A percentile compares a stretch with the other conserved stretches of the same genome.
phyloP scores from a whole-genome alignment of 495 filamentous ascomycete species.

The Copromyces sp. region DNA sequence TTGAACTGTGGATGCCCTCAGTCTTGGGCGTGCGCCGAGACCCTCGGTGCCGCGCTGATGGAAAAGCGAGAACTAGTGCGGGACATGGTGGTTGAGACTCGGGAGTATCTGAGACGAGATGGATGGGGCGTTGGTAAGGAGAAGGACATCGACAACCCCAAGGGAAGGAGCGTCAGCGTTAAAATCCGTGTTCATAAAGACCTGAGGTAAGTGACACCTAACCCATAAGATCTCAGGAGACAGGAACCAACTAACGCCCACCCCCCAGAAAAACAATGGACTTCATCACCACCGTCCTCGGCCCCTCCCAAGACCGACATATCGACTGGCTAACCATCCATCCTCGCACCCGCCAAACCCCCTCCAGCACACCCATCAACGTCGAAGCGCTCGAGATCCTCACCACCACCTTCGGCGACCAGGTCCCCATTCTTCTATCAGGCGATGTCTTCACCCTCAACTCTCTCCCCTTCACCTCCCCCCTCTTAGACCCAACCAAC shows the following conservation, averaged over 20 bases:
- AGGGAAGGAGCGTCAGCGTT: slow-evolving; percentile 44
- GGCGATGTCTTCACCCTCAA: slow-evolving; percentile 50
- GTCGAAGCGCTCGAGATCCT: slow-evolving; percentile 47
- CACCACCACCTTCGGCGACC: slow-evolving; percentile 32
- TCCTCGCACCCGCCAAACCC: slow-evolving; percentile 45
- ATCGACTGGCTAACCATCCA: slow-evolving; percentile 57
- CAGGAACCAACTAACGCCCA: neutral
- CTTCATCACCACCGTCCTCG: slow-evolving; percentile 40
- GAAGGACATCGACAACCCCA: slow-evolving; percentile 19
- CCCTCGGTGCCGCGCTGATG: slow-evolving; percentile 55
- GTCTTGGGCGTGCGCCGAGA: slow-evolving; percentile 54
- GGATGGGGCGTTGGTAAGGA: slow-evolving; percentile 34
- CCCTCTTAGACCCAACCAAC: slow-evolving; percentile 15
- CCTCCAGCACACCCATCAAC: slow-evolving; percentile 46
- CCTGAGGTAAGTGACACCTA: slow-evolving; percentile 26
- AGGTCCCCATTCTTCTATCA: slow-evolving; percentile 48
- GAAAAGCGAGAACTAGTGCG: slow-evolving; percentile 46
- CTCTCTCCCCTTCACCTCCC: slow-evolving; percentile 34
- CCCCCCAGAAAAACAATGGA: slow-evolving; percentile 32
- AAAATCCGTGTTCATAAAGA: slow-evolving; percentile 58
- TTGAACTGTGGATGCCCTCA: slow-evolving; percentile 64
- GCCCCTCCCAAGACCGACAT: slow-evolving; percentile 30
- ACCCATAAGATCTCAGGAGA: neutral
- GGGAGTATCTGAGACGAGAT: slow-evolving; percentile 30
- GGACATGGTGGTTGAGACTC: slow-evolving; percentile 45